Percentiles rank a stretch among this genome's conserved stretches.
Evolutionary conservation across 75 land plant species (phyloP).

Genomic region (Pinus albicaulis): DNA sequence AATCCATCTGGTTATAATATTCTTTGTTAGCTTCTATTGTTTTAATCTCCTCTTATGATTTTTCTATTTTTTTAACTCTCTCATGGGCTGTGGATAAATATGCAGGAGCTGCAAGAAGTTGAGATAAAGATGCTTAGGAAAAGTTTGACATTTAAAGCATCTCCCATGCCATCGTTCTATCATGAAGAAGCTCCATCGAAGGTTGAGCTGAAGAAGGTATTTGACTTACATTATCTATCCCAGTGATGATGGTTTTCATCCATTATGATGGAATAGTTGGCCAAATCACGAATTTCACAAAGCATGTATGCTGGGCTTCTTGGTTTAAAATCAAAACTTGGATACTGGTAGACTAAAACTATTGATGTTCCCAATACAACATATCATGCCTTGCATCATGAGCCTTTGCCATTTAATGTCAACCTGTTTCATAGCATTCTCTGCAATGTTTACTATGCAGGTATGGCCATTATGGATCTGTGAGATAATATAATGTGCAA

Average conservation of each 20-base stretch:
- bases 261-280: background rate
- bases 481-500: too few relatives aligned
- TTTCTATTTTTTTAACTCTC: background rate
- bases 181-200: constrained; percentile 80
- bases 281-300: background rate
- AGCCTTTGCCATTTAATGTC: background rate
- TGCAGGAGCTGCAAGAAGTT: constrained; percentile 67
- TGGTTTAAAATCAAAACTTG: background rate
- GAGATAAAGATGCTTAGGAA: constrained; percentile 71
- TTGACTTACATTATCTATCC: background rate
- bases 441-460: too few relatives aligned
- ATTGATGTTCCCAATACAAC: background rate
- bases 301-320: background rate
- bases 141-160: constrained; percentile 78
- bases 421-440: background rate
- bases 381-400: background rate
- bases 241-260: background rate
- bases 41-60: background rate
- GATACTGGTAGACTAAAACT: background rate
- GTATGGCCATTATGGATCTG: too few relatives aligned
- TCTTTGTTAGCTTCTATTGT: background rate
- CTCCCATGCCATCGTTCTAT: constrained; percentile 90
- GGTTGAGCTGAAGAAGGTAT: constrained; percentile 82
- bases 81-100: constrained; percentile 4
- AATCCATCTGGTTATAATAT: too few relatives aligned